Evolutionary conservation across 2,329 filamentous ascomycete species (phyloP), one percentile per base, ranked within the genome.

Genomic region (Cladosporium cucumerinum): DNA sequence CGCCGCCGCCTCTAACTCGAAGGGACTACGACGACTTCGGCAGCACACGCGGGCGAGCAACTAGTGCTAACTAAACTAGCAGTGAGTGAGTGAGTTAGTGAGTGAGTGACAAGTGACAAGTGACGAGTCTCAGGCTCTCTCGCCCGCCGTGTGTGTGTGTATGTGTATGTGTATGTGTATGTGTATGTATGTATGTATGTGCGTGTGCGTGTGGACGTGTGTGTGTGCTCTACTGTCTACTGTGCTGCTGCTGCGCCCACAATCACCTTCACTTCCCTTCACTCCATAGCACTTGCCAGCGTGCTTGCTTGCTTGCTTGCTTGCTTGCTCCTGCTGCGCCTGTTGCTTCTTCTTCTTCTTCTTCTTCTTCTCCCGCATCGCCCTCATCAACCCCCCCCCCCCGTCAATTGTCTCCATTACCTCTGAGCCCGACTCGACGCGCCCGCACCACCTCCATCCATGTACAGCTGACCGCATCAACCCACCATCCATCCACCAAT

Each of bases 401-500:
- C n/a, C n/a, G n/a, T n/a, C n/a, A n/a, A n/a, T n/a, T n/a, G n/a
- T n/a, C 2, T 18, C 26, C 51, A 54, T 32, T 32, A 21, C 51
- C 51, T 54, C 51, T 36, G 30, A 32, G 30, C 30, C 32, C 52
- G 52, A 57, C 28, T 30, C 51, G 26, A 36, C 54, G 16, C 32
- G 54, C 32, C 54, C 12, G 28, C 28, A 25, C 54, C 54, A 25
- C 26, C 51, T n/a, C 8, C 51, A 28, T 36, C 54, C 54, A 57
- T 36, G 54, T 39, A 57, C 54, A 57, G 54, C 54, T 57, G 54
- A 57, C 54, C 51, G 51, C 51, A 32, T 39, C 54, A 36, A 57
- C 54, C 32, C 54, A 32, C 54, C 54, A 23, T 57, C 54, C 54
- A 57, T 57, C 54, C n/a, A 36, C 54, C 54, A 57, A 57, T 57